Evolutionary conservation across 2,329 filamentous ascomycete genomes (phyloP).

Genomic region (Colletotrichum sp.): DNA sequence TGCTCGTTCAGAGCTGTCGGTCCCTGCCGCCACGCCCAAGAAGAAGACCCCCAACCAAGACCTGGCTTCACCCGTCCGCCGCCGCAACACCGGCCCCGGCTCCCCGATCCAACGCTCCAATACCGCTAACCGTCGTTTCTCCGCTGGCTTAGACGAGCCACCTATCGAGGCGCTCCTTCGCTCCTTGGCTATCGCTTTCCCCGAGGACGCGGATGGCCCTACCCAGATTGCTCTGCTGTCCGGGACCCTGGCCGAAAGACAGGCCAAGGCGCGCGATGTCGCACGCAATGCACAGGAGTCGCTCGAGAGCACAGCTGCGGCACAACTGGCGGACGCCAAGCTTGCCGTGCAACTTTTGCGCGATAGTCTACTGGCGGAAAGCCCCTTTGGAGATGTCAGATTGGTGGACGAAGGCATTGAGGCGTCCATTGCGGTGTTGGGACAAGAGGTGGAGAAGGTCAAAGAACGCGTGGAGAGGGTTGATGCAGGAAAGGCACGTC

Average conservation of each 20-base stretch:
- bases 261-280: constrained; percentile 48
- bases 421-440: constrained; percentile 50
- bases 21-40: constrained; percentile 23
- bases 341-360: constrained; percentile 53
- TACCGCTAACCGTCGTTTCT: constrained; percentile 35
- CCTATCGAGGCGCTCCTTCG: constrained; percentile 55
- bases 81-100: constrained; percentile 21
- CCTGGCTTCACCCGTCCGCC: constrained; percentile 39
- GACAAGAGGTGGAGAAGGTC: constrained; percentile 48
- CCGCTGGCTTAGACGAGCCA: constrained; percentile 37
- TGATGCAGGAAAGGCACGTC: constrained; percentile 39
- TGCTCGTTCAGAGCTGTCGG: constrained; percentile 49
- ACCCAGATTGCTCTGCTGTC: constrained; percentile 35
- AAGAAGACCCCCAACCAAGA: constrained; percentile 26
- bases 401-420: constrained; percentile 61
- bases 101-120: constrained; percentile 40
- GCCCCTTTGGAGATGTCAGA: constrained; percentile 47
- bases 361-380: constrained; percentile 60
- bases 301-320: constrained; percentile 49
- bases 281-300: constrained; percentile 51
- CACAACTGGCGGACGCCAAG: constrained; percentile 51
- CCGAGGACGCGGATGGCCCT: constrained; percentile 32
- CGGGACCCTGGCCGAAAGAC: constrained; percentile 43
- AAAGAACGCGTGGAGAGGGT: constrained; percentile 41
- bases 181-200: constrained; percentile 48